Evolutionary conservation across 2,329 filamentous ascomycete genomes (phyloP).

Genomic region (Cordyceps fumosorosea): DNA sequence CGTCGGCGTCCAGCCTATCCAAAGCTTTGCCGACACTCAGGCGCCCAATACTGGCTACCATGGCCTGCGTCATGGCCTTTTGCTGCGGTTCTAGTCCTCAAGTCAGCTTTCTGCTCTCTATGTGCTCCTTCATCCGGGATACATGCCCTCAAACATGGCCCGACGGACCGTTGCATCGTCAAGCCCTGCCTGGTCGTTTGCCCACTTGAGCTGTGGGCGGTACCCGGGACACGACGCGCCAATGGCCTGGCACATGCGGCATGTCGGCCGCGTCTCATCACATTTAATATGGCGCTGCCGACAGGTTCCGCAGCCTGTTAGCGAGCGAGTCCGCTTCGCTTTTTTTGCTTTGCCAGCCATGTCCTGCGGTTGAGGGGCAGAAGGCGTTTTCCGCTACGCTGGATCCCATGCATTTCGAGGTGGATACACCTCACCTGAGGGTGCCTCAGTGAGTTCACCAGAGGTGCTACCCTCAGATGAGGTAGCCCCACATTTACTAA

Average conservation of each 20-base stretch:
- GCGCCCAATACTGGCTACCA: neutral
- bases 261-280: conserved; percentile 16
- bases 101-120: neutral
- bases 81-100: neutral
- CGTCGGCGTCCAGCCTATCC: neutral
- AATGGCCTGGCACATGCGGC: conserved; percentile 12
- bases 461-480: too few species aligned
- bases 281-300: conserved; percentile 14
- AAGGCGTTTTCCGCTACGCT: neutral
- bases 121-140: neutral
- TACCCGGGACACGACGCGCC: conserved; percentile 17
- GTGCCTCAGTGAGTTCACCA: too few species aligned
- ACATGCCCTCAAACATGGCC: neutral
- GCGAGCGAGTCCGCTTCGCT: neutral
- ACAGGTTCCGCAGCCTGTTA: conserved; percentile 4
- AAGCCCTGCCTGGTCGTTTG: neutral
- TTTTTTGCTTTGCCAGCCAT: neutral
- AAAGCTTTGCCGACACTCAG: neutral
- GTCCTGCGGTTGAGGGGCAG: neutral
- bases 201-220: conserved; percentile 14
- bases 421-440: too few species aligned
- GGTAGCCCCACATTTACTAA: too few species aligned
- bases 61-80: neutral
- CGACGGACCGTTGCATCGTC: neutral
- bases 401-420: too few species aligned